These are phyloP conservation scores for Hyparrhenia diplandra DNA, from an alignment of 176 grass and related monocot species.

Conservation along the genomic window DNA sequence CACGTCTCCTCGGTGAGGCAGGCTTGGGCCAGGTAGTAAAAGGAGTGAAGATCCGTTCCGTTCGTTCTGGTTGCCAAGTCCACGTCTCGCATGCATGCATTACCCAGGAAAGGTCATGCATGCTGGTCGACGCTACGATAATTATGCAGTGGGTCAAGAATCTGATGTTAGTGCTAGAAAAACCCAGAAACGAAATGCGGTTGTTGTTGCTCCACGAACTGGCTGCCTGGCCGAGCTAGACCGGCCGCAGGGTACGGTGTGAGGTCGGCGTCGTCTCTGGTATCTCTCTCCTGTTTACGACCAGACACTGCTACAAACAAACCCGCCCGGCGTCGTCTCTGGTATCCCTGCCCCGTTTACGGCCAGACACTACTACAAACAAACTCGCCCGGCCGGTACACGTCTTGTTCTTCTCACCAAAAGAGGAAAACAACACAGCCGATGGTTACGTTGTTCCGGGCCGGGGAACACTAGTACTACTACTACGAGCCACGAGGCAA, in stretches of 20 bases:
- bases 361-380: not conserved
- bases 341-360: not conserved
- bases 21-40: not conserved
- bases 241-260: not conserved
- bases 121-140: not conserved
- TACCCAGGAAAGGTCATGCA: no score
- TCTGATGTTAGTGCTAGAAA: no score
- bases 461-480: no score
- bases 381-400: not conserved
- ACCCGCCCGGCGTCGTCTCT: not conserved
- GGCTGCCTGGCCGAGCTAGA: no score
- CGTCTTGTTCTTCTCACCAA: not conserved
- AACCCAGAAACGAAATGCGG: not conserved
- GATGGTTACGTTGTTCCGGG: no score
- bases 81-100: not conserved
- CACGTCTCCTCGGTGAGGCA: not conserved
- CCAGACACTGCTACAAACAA: not conserved
- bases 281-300: not conserved
- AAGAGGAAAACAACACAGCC: not conserved
- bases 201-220: not conserved
- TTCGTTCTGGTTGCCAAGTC: slow-evolving; percentile 8
- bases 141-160: no score
- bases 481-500: not conserved
- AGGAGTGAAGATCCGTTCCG: not conserved
- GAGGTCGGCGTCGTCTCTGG: not conserved